Conservation (phyloP, 1,284 basidiomycete species). For the Sanghuangporus weigelae region DNA sequence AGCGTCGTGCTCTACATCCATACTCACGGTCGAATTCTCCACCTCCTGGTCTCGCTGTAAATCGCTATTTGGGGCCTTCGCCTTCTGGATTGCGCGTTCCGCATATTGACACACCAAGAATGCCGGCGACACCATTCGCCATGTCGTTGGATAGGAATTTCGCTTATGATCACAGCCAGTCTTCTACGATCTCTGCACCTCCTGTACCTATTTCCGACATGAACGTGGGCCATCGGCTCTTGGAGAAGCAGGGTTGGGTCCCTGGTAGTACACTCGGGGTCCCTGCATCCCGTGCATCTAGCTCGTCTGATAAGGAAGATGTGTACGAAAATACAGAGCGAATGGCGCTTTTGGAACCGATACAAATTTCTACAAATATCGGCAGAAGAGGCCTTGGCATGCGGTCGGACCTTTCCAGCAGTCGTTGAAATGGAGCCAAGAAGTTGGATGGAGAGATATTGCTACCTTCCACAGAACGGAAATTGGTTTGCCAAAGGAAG, state of each 20-base stretch:
- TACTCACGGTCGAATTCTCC: constrained; percentile 31
- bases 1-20: constrained; percentile 53
- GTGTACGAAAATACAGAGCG: constrained; percentile 9
- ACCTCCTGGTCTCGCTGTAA: constrained; percentile 38
- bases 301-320: not conserved
- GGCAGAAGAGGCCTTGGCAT: constrained; percentile 54
- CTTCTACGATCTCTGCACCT: not conserved
- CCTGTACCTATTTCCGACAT: constrained; percentile 44
- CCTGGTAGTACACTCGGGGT: constrained; percentile 58
- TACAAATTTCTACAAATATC: constrained; percentile 39
- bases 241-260: constrained; percentile 69
- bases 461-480: constrained; percentile 4
- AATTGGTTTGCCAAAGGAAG: constrained; percentile 11
- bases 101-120: not conserved
- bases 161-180: not conserved
- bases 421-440: not conserved
- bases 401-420: constrained; percentile 1
- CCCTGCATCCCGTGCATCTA: constrained; percentile 21
- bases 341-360: constrained; percentile 48
- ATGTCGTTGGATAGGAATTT: not conserved
- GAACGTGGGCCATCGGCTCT: constrained; percentile 63
- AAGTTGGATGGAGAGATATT: not conserved
- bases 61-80: constrained; percentile 7
- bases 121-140: not conserved
- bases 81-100: not conserved